A percentile compares a stretch with the other conserved stretches of the same genome.
These are phyloP conservation scores for Cryoendolithus antarcticus DNA, from an alignment of 2,329 filamentous ascomycete species.

Conservation along the genomic window DNA sequence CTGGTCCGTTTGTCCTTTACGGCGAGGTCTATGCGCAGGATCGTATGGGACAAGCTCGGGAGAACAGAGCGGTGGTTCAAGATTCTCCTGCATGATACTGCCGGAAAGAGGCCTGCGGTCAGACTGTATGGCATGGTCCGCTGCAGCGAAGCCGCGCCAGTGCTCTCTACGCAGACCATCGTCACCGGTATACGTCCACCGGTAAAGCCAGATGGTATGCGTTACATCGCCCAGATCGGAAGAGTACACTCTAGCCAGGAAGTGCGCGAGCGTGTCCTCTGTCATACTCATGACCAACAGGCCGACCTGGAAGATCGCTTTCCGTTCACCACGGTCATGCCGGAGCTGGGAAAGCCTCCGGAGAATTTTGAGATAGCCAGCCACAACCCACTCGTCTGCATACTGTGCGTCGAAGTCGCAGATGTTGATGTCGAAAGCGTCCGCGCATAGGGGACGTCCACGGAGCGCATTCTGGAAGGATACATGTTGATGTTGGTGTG, in stretches of 20 bases:
- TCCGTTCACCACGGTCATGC: neutral
- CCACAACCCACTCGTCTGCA: too few relatives aligned
- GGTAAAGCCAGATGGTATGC: conserved; percentile 8
- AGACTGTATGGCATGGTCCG: neutral
- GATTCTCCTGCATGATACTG: neutral
- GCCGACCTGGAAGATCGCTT: conserved; percentile 5
- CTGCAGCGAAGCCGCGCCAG: conserved; percentile 5
- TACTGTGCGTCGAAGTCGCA: too few relatives aligned
- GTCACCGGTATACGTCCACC: conserved; percentile 1
- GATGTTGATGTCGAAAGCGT: too few relatives aligned
- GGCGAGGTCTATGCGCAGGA: neutral
- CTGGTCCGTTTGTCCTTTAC: neutral
- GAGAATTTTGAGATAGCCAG: too few relatives aligned
- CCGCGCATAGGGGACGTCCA: too few relatives aligned
- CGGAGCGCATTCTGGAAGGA: too few relatives aligned
- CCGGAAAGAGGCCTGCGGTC: neutral
- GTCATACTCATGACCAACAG: conserved; percentile 3
- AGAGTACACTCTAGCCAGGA: conserved; percentile 1
- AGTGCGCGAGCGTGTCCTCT: neutral
- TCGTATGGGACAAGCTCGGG: neutral
- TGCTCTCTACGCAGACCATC: conserved; percentile 5
- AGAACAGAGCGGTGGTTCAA: neutral
- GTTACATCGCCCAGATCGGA: conserved; percentile 2
- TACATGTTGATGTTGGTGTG: too few relatives aligned
- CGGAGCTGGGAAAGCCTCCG: too few relatives aligned